Conservation (phyloP, 75 land plant species). For the Selaginella tamariscina region DNA sequence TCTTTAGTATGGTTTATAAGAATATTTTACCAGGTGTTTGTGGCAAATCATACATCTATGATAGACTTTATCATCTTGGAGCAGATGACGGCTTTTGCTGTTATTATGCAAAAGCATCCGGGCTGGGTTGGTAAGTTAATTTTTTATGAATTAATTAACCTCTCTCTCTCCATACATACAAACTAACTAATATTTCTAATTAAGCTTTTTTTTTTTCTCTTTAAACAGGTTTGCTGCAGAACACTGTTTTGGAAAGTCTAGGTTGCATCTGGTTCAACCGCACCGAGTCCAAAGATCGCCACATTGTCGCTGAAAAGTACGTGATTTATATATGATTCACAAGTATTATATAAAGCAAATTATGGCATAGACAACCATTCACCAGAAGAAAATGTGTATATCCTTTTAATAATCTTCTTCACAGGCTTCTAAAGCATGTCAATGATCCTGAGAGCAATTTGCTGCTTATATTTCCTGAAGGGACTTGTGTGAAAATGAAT, state of each 20-base stretch:
- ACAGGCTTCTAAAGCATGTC: conserved; percentile 47
- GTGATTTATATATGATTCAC: no score
- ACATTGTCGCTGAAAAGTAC: conserved; percentile 75
- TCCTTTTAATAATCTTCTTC: neutral
- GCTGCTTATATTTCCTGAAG: conserved; percentile 95
- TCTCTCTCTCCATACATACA: neutral
- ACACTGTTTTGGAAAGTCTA: conserved; percentile 67
- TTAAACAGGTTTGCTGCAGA: conserved; percentile 70
- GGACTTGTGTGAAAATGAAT: conserved; percentile 95
- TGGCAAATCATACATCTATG: conserved; percentile 97
- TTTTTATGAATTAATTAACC: neutral
- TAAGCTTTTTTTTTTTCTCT: neutral
- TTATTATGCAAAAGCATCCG: conserved; percentile 97
- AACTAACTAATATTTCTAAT: neutral
- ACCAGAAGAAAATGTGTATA: neutral
- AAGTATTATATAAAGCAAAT: no score
- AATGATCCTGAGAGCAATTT: conserved; percentile 68
- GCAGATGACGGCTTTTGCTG: conserved; percentile 98
- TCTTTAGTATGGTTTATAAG: neutral
- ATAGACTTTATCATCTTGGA: conserved; percentile 92
- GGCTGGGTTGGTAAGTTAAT: conserved; percentile 94
- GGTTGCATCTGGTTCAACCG: conserved; percentile 99
- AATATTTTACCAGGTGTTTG: conserved; percentile 61
- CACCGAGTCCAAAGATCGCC: conserved; percentile 80
- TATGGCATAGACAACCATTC: no score